Percentiles rank a stretch among this genome's conserved stretches.
Evolutionary conservation across 768 basidiomycete species (phyloP).

Genomic region (Phlebiopsis flavidoalba): DNA sequence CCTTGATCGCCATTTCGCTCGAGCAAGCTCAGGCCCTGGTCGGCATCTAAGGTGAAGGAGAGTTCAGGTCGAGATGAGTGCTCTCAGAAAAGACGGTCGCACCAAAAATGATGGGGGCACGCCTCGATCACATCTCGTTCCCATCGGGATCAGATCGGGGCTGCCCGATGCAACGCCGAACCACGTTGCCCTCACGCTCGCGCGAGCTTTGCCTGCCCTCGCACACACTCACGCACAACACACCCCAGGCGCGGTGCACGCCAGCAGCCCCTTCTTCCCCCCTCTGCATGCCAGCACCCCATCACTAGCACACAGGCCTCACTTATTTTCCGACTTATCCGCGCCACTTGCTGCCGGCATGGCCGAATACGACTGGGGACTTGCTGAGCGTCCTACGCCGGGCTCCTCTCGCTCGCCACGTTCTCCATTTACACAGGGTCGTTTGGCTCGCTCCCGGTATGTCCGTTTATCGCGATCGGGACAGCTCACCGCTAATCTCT

Average conservation of each 20-base stretch:
- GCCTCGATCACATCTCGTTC: not conserved
- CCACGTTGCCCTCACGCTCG: not conserved
- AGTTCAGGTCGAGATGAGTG: not conserved
- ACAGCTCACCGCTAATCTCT: not conserved
- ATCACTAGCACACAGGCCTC: too few relatives aligned
- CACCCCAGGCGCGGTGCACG: not conserved
- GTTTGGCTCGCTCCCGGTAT: conserved; percentile 60
- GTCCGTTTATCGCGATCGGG: conserved; percentile 21
- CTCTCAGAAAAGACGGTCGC: not conserved
- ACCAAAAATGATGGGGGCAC: not conserved
- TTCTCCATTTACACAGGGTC: conserved; percentile 69
- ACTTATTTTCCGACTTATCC: too few relatives aligned
- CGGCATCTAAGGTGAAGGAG: not conserved
- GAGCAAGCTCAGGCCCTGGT: not conserved
- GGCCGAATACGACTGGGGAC: conserved; percentile 42
- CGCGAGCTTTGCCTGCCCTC: not conserved
- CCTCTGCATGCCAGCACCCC: too few relatives aligned
- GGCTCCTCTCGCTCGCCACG: conserved; percentile 59
- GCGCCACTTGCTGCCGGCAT: not conserved
- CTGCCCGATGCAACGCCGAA: not conserved
- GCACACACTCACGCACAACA: not conserved
- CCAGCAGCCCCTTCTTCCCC: too few relatives aligned
- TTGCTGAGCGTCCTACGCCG: conserved; percentile 63
- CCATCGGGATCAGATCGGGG: conserved; percentile 1
- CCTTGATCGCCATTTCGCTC: not conserved